A percentile compares a stretch with the other conserved stretches of the same genome.
phyloP scores from a whole-genome alignment of 257 asterid genomes.

The Nicotiana sylvestris region DNA sequence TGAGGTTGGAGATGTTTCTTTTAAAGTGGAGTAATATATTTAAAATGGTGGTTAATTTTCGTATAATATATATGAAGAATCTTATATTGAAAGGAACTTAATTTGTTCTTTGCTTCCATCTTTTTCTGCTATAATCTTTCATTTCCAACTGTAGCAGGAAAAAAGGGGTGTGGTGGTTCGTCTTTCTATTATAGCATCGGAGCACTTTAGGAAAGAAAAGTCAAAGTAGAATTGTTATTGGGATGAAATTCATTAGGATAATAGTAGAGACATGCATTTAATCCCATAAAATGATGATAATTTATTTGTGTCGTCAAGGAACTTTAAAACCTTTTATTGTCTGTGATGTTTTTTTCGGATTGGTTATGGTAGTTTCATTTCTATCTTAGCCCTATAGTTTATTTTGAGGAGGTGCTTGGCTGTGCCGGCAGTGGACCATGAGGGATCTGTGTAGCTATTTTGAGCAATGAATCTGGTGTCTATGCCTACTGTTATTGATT shows the following conservation, averaged over 20 bases:
- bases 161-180: not conserved
- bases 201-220: not conserved
- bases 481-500: not conserved
- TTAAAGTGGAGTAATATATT: not conserved
- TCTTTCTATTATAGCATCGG: not conserved
- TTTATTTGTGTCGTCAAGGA: not conserved
- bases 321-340: not conserved
- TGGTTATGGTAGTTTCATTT: not conserved
- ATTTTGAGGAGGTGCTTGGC: slow-evolving; percentile 3
- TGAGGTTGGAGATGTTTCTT: slow-evolving; percentile 50
- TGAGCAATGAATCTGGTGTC: not conserved
- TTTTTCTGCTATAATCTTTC: not conserved
- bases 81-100: not conserved
- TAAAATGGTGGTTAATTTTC: no score
- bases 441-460: not conserved
- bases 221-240: not conserved
- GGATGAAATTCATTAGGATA: not conserved
- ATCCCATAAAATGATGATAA: not conserved
- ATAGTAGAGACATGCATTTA: not conserved
- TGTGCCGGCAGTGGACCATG: not conserved
- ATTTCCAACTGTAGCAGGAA: not conserved
- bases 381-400: not conserved
- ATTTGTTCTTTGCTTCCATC: not conserved
- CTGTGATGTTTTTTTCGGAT: not conserved
- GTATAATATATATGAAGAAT: not conserved